Evolutionary conservation across 2,329 filamentous ascomycete genomes (phyloP), one percentile per base, ranked within the genome.

Genomic region (Neurospora crassa): DNA sequence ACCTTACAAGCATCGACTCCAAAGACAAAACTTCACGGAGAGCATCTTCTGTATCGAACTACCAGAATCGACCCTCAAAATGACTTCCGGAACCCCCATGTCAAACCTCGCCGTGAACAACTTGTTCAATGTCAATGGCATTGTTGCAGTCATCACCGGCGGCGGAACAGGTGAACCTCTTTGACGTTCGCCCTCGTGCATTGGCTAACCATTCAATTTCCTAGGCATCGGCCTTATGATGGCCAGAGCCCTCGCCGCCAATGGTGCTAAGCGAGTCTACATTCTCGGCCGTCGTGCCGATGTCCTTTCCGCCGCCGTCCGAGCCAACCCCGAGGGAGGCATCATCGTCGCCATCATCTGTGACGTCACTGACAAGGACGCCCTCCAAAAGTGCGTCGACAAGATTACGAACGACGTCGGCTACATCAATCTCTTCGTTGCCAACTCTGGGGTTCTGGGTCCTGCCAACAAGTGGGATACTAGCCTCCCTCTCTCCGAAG

Each of bases 401-500:
- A 83, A 79, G 43, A 80, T 93, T 70, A 80, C 83, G 3, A 78
- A 80, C 29, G 86, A 88, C 37, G 84, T 89, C 71, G 86, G 87
- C 68, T 84, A 87, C 77, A 85, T 92, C 77, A 87, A 91, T 74
- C 85, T 92, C 47, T 81, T 92, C 11, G 82, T 90, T 77, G 86
- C 85, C 79, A 88, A 87, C 75, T 89, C 90, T 1, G 91, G 91
- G 6, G 85, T 89, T 40, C 16, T 68, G n/a, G 78, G 78, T 6
- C 75, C 77, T 6, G 2, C 37, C 7, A 69, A 67, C 24, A 40
- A 69, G 11, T 77, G 73, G 70, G 71, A 76, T 69, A 42, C 72
- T 0, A 37, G 73, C 6, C 53, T 72, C 3, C 67, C 78, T 8
- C 68, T 82, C 16, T 43, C 75, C 2, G 80, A 82, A 42, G 72